Base-by-base conservation (phyloP, 2,329 filamentous ascomycete species). In the Talaromyces islandicus region DNA sequence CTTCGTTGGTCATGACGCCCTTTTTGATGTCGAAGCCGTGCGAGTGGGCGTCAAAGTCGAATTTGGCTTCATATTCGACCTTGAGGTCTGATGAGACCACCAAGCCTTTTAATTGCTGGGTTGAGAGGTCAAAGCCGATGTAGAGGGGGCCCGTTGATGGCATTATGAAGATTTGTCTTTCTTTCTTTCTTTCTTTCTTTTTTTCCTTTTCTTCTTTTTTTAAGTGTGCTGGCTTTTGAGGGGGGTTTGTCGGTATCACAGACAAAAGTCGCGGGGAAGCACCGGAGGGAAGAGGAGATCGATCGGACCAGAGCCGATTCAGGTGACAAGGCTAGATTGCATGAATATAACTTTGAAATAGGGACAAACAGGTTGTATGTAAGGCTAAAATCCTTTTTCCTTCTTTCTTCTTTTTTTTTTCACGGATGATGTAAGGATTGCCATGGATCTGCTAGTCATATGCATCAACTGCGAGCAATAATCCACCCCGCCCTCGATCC, bases 41-140 rank as follows among this genome's bases (percentile, higher is more conserved):
- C 56, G 91, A 87, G 76, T 97, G 92, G 65, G 84, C 88, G 75
- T 97, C 94, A 70, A 99, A 97, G 76, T 96, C 92, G 73, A 96
- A 92, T 73, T 95, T 96, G 70, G 91, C 91, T 75, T 96, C 85
- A 67, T 91, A 85, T 17, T 90, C 80, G 56, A 94, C 88, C 68
- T 89, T 88, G 64, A 97, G 86, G 67, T 91, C 84, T 4, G 92
- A 91, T 59, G 88, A 85, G 65, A 97, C 89, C 56, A 94, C 88
- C 65, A 97, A 88, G 66, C 91, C 92, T 83, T 99, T 97, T 60
- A 97, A 83, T 74, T 97, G 93, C 76, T 97, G 94, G 60, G 94
- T 97, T 50, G 92, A 97, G 62, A 97, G 87, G 78, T 99, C 94
- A 74, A 97, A 92, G 62, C 94, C 94, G 70, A 96, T 82, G 72